Evolutionary conservation across 768 basidiomycete species (phyloP), one percentile per base, ranked within the genome.

Genomic region (Suillus alpinus): DNA sequence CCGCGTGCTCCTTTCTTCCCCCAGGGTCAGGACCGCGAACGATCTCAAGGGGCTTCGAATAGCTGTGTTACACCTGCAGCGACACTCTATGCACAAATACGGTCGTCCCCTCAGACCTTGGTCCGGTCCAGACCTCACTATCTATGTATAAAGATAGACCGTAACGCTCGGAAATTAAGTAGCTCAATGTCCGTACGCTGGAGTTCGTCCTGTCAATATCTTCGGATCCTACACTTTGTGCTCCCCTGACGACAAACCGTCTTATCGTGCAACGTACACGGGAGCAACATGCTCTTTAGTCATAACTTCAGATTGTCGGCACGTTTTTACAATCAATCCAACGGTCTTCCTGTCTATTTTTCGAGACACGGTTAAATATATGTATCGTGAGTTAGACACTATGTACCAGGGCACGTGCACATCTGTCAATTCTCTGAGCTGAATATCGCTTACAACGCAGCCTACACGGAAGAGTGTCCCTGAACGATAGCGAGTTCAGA

Each of bases 1-100:
- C 53, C 53, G 53, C 53, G 16, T 53, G 52, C 52, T 37, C 52
- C 2, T 55, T 55, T 9, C 53, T 55, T 55, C 34, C 10, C 53
- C 53, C 53, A 55, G 53, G 53, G 37, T 29, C 26, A 39, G 7
- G 29, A 31, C 18, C 2, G 23, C 52, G 34, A 53, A 53, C 20
- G 9, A 37, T 23, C 20, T 37, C 51, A 53, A 53, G 47, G 23
- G 23, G 14, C 36, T 20, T 53, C 29, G 20, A 53, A 47, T 47
- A 47, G 46, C 46, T 47, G 26, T 47, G 46, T 16, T 47, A 20
- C 20, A 26, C 7, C 50, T 47, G 14, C 46, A 9, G 16, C 9
- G 16, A 20, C 8, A 20, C 12, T 23, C 20, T 14, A 16, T 31
- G 2, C 31, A n/a, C 49, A 32, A 50, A 50, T 29, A 32, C 49